A percentile compares a stretch with the other conserved stretches of the same genome.
Conservation (phyloP, 495 filamentous ascomycete species). For the Podospora didyma region DNA sequence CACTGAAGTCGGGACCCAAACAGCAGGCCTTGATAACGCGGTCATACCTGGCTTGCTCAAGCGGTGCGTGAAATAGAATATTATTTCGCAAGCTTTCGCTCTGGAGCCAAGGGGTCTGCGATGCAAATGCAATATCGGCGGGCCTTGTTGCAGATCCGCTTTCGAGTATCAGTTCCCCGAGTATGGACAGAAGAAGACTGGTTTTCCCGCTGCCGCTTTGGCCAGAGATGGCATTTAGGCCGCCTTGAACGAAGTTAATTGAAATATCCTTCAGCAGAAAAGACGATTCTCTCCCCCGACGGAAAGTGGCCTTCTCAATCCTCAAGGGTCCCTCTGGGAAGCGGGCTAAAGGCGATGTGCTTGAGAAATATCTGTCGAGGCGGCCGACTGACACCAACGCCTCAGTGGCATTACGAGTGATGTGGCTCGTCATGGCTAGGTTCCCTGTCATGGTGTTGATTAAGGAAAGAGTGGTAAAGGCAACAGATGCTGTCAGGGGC, state of each 20-base stretch:
- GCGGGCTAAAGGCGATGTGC: slow-evolving; percentile 33
- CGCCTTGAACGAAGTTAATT: slow-evolving; percentile 46
- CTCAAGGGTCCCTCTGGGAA: slow-evolving; percentile 41
- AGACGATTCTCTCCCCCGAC: slow-evolving; percentile 39
- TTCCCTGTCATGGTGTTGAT: slow-evolving; percentile 42
- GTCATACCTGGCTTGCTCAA: slow-evolving; percentile 47
- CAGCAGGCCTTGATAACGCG: slow-evolving; percentile 62
- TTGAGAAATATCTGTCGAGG: slow-evolving; percentile 43
- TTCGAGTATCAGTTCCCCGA: slow-evolving; percentile 55
- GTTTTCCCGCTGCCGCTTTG: slow-evolving; percentile 61
- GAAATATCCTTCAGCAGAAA: slow-evolving; percentile 46
- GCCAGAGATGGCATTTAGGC: slow-evolving; percentile 50
- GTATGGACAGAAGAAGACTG: slow-evolving; percentile 55
- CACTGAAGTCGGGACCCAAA: slow-evolving; percentile 54
- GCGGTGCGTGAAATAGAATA: slow-evolving; percentile 51
- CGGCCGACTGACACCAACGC: slow-evolving; percentile 43
- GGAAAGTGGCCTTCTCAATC: slow-evolving; percentile 38
- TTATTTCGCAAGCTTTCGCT: slow-evolving; percentile 54
- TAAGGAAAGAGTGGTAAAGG: slow-evolving; percentile 45
- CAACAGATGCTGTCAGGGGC: slow-evolving; percentile 41
- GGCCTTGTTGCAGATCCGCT: slow-evolving; percentile 41
- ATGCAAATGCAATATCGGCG: slow-evolving; percentile 50
- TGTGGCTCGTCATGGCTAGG: slow-evolving; percentile 35
- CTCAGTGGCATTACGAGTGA: slow-evolving; percentile 36
- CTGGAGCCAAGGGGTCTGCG: slow-evolving; percentile 55